Conservation (phyloP, 208 protist species). For the Leishmania gerbilli region DNA sequence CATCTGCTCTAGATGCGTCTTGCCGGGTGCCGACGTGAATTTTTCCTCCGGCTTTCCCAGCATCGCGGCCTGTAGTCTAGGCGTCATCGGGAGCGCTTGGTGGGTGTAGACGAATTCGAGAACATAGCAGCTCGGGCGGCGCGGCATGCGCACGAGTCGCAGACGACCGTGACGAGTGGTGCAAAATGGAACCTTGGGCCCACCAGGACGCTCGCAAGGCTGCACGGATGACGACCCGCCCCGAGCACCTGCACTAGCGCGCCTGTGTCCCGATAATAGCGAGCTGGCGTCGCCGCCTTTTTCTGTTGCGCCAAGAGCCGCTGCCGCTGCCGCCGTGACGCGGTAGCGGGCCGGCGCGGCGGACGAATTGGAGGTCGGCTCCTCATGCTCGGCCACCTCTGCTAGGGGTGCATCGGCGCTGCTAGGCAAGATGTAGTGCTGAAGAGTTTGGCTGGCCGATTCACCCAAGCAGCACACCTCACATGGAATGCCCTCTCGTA, state of each 20-base stretch:
- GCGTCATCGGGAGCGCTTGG: conserved; percentile 47
- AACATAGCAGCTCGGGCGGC: conserved; percentile 41
- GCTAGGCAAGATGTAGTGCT: conserved; percentile 30
- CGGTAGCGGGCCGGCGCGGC: conserved; percentile 15
- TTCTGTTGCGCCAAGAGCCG: background rate
- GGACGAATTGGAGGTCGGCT: background rate
- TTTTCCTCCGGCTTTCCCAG: conserved; percentile 22
- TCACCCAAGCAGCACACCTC: conserved; percentile 60
- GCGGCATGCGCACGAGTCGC: conserved; percentile 43
- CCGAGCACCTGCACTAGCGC: background rate
- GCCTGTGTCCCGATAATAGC: background rate
- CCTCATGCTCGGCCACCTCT: conserved; percentile 11
- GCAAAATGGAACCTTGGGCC: conserved; percentile 13
- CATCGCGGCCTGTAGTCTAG: conserved; percentile 34
- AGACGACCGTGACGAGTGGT: conserved; percentile 40
- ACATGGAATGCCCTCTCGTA: conserved; percentile 74
- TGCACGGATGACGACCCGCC: background rate
- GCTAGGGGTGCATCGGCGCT: conserved; percentile 31
- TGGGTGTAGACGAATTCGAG: conserved; percentile 76
- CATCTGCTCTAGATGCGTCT: conserved; percentile 43
- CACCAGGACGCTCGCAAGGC: conserved; percentile 5
- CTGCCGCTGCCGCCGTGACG: conserved; percentile 1
- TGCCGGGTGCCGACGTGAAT: conserved; percentile 10
- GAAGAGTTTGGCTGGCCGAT: conserved; percentile 28
- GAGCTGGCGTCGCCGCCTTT: background rate